Percentiles rank a stretch among this genome's conserved stretches.
phyloP scores from a whole-genome alignment of 495 filamentous ascomycete species.

The Neurospora pannonica region DNA sequence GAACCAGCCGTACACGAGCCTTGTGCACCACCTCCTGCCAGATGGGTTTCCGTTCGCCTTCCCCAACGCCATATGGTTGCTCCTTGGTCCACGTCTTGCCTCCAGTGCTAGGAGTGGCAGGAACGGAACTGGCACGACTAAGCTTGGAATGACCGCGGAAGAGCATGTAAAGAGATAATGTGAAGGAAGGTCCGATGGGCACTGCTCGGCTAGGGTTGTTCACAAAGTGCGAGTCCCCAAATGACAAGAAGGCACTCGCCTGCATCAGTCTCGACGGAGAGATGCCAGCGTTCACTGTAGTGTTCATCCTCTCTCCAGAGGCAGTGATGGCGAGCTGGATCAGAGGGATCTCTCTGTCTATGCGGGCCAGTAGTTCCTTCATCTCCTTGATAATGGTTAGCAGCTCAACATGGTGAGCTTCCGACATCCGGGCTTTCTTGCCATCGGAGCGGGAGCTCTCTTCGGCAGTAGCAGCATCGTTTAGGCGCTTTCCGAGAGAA shows the following conservation, averaged over 20 bases:
- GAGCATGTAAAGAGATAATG: slow-evolving; percentile 90
- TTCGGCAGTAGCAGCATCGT: slow-evolving; percentile 57
- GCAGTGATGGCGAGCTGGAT: slow-evolving; percentile 94
- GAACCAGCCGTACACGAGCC: slow-evolving; percentile 68
- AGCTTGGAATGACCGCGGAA: slow-evolving; percentile 62
- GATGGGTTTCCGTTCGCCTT: slow-evolving; percentile 57
- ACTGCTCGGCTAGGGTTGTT: slow-evolving; percentile 52
- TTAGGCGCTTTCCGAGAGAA: slow-evolving; percentile 66
- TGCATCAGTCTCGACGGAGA: slow-evolving; percentile 89
- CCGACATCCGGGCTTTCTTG: slow-evolving; percentile 23
- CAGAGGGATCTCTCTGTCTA: slow-evolving; percentile 88
- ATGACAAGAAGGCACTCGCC: slow-evolving; percentile 84
- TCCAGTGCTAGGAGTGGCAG: neutral
- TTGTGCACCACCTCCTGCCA: slow-evolving; percentile 99
- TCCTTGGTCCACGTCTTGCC: neutral
- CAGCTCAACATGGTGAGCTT: slow-evolving; percentile 47
- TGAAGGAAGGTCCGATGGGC: slow-evolving; percentile 85
- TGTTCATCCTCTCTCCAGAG: slow-evolving; percentile 78
- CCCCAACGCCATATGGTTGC: slow-evolving; percentile 37
- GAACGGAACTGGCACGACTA: slow-evolving; percentile 15
- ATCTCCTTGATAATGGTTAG: slow-evolving; percentile 66
- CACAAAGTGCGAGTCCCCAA: slow-evolving; percentile 77
- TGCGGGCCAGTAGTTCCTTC: slow-evolving; percentile 60
- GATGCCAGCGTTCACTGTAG: slow-evolving; percentile 67
- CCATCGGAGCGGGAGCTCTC: slow-evolving; percentile 45